Evolutionary conservation across 2,329 filamentous ascomycete species (phyloP), one percentile per base, ranked within the genome.

Genomic region (Alternaria arbusti): DNA sequence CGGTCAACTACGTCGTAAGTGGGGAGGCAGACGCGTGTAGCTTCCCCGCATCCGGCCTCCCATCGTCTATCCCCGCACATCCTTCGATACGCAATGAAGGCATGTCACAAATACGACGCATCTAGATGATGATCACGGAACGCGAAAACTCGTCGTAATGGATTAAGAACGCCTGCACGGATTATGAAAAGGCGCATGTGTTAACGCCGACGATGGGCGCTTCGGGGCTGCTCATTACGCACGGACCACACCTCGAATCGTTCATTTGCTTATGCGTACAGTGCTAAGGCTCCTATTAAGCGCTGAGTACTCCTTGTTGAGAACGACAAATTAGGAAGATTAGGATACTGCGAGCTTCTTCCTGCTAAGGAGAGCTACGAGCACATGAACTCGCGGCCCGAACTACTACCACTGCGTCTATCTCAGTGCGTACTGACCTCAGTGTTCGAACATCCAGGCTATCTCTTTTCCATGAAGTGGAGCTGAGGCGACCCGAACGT

Each of bases 1-100:
- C n/a, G 11, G 20, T 59, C 1, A 22, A 7, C 10, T 22, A 36
- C 22, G 46, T 2, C 36, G 26, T 23, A 46, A 57, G 66, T 54
- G 59, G 66, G 63, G 63, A 56, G 15, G 23, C 65, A 66, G 64
- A 69, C 68, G 66, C 66, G 68, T 67, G 52, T 70, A 67, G 25
- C 46, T 22, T 61, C 66, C 64, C 64, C 66, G 52, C 56, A 63
- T 15, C 40, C 44, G 15, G 23, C 5, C 17, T 20, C 4, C 17
- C 43, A 25, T 44, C 54, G 28, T 20, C 23, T 32, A 58, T n/a
- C 28, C 26, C 54, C 54, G 22, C 57, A 23, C 20, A 45, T 26
- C 5, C 7, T 32, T 28, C 49, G 6, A 44, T 15, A 10, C n/a
- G 12, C 3, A 32, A 6, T 8, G 15, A 15, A 4, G 10, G 8